phyloP scores from a whole-genome alignment of 1,284 basidiomycete genomes.

The Leccinum griseonigrum region DNA sequence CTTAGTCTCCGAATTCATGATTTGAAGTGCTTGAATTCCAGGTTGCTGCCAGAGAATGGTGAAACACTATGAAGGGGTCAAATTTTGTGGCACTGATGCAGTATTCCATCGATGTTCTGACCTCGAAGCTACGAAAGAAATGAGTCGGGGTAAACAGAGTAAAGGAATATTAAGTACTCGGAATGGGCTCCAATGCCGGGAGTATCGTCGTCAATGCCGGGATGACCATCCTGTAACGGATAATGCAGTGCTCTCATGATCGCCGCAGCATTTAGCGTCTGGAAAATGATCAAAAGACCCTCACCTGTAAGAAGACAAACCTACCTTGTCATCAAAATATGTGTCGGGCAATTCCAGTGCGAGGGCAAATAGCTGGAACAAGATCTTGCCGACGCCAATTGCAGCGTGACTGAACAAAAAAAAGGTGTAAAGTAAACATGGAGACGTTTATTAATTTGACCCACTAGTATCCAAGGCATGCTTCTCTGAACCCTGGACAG shows the following conservation, averaged over 20 bases:
- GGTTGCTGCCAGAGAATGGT: slow-evolving; percentile 82
- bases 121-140: slow-evolving; percentile 50
- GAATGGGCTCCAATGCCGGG: slow-evolving; percentile 83
- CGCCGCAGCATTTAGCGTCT: slow-evolving; percentile 57
- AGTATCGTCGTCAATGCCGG: slow-evolving; percentile 50
- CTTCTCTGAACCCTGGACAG: slow-evolving; percentile 20
- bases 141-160: background rate
- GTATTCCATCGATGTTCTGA: slow-evolving; percentile 20
- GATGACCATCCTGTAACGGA: slow-evolving; percentile 55
- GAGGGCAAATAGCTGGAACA: slow-evolving; percentile 85
- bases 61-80: slow-evolving; percentile 60
- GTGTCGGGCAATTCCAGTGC: slow-evolving; percentile 72
- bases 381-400: slow-evolving; percentile 57
- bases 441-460: slow-evolving; percentile 2
- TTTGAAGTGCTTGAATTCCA: slow-evolving; percentile 63
- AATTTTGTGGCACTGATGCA: slow-evolving; percentile 20
- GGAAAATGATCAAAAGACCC: background rate
- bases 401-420: slow-evolving; percentile 47
- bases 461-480: slow-evolving; percentile 30
- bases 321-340: slow-evolving; percentile 81
- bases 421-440: background rate
- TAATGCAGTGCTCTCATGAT: slow-evolving; percentile 82
- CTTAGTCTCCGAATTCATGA: slow-evolving; percentile 58
- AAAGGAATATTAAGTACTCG: slow-evolving; percentile 45
- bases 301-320: background rate